Percentiles rank a stretch among this genome's conserved stretches.
These are phyloP conservation scores for Pyrus pyrifolia DNA, from an alignment of 306 rosid genomes.

Conservation along the genomic window DNA sequence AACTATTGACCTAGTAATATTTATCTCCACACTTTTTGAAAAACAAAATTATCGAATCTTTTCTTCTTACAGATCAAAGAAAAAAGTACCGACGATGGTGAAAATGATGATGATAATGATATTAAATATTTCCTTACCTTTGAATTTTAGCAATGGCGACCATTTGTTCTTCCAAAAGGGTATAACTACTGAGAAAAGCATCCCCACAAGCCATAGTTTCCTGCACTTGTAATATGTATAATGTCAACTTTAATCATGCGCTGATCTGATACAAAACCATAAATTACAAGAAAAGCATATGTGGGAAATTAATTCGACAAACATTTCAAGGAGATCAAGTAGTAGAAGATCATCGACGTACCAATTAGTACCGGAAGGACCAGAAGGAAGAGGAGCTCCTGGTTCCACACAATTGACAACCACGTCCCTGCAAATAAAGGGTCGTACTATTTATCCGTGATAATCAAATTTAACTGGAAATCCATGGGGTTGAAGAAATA, in stretches of 20 bases:
- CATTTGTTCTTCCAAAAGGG: conserved; percentile 49
- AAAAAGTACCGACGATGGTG: not conserved
- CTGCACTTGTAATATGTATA: conserved; percentile 17
- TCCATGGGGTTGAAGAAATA: not conserved
- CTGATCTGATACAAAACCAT: not conserved
- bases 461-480: not conserved
- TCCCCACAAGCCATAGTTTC: conserved; percentile 50
- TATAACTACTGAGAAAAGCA: conserved; percentile 29
- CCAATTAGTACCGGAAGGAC: conserved; percentile 28
- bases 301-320: no score
- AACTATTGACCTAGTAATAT: not conserved
- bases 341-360: not conserved
- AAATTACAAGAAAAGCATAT: not conserved
- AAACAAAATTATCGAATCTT: not conserved
- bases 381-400: conserved; percentile 22
- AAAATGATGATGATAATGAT: not conserved
- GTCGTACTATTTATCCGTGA: not conserved
- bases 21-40: not conserved
- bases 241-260: not conserved
- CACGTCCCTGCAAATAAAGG: conserved; percentile 28
- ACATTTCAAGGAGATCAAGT: not conserved
- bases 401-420: conserved; percentile 25
- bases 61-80: not conserved
- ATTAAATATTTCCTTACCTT: conserved; percentile 23
- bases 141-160: conserved; percentile 41